phyloP scores from a whole-genome alignment of 495 filamentous ascomycete species.

The Penicillium maclennaniae region DNA sequence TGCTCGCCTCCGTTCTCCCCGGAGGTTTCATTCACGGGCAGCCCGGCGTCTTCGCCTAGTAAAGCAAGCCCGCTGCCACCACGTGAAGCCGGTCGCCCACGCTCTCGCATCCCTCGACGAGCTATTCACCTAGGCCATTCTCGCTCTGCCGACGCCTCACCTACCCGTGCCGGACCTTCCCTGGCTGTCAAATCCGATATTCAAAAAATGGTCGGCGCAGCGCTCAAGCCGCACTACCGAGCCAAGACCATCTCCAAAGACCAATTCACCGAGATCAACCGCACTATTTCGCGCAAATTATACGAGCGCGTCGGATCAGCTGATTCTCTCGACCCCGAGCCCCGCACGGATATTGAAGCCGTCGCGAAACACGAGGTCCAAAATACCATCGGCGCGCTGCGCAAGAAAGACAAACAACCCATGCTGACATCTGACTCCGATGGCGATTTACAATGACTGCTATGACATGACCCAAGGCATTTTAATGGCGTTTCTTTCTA shows the following conservation, averaged over 20 bases:
- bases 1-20: constrained; percentile 58
- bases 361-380: constrained; percentile 72
- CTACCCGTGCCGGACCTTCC: constrained; percentile 54
- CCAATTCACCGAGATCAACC: constrained; percentile 84
- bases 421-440: constrained; percentile 20
- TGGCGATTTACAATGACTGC: constrained; percentile 23
- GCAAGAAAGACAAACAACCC: constrained; percentile 25
- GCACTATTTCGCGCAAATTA: constrained; percentile 74
- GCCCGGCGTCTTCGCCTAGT: constrained; percentile 16
- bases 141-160: constrained; percentile 53
- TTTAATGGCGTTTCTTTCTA: constrained; percentile 23
- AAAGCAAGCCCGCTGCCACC: constrained; percentile 13
- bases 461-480: constrained; percentile 17
- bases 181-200: constrained; percentile 74
- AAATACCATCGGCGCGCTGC: constrained; percentile 50
- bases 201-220: constrained; percentile 72
- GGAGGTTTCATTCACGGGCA: constrained; percentile 36
- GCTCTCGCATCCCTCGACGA: constrained; percentile 35
- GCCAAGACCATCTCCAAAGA: constrained; percentile 67
- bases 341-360: constrained; percentile 60
- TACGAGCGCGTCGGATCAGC: constrained; percentile 73
- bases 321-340: constrained; percentile 52
- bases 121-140: constrained; percentile 22
- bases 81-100: constrained; percentile 12
- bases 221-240: constrained; percentile 72